A percentile compares a stretch with the other conserved stretches of the same genome.
Conservation (phyloP, 148 eudicot genomes). For the Gaultheria prostrata region DNA sequence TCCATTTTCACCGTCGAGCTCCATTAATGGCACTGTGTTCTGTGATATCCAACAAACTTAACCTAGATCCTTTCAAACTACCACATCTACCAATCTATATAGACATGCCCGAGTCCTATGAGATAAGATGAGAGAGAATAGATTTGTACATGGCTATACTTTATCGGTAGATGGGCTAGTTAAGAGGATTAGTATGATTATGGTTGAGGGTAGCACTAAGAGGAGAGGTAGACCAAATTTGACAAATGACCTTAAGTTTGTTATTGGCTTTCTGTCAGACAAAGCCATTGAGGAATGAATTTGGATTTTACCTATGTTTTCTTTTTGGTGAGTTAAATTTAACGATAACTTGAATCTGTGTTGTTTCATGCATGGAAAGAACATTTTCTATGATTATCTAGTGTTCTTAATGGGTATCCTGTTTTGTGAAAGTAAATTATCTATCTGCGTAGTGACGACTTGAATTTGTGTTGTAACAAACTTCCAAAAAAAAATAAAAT, state of each 20-base stretch:
- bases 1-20: too few species aligned
- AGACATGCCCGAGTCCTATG: not conserved
- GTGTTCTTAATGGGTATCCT: not conserved
- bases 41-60: too few species aligned
- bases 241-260: not conserved
- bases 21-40: too few species aligned
- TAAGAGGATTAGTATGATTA: not conserved
- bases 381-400: too few species aligned
- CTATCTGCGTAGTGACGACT: too few species aligned
- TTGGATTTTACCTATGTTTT: not conserved
- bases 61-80: too few species aligned
- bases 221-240: not conserved
- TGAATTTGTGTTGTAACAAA: too few species aligned
- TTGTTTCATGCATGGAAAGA: not conserved
- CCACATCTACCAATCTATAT: too few species aligned
- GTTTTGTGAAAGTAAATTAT: too few species aligned
- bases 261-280: not conserved
- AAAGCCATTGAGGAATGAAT: not conserved
- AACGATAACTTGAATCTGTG: not conserved
- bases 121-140: not conserved
- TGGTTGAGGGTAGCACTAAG: not conserved
- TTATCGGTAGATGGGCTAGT: too few species aligned
- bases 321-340: too few species aligned
- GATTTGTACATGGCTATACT: not conserved
- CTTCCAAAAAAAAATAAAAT: too few species aligned